Conservation (phyloP, 2,329 filamentous ascomycete genomes). For the Ophiocordyceps camponoti-saundersi region DNA sequence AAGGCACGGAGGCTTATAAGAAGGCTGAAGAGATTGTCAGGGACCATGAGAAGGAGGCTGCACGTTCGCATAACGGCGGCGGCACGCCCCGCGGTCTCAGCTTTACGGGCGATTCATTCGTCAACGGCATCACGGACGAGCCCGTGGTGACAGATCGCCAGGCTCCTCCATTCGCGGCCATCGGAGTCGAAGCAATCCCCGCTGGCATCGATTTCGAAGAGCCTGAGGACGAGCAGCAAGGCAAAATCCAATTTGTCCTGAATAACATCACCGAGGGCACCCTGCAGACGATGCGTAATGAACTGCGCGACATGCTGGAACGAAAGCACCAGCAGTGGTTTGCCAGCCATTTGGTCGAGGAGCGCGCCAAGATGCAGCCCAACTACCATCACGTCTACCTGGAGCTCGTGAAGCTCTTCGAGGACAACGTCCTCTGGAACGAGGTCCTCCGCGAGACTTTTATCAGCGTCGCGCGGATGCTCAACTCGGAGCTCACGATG, state of each 20-base stretch:
- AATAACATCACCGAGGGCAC: slow-evolving; percentile 94
- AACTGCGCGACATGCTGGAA: slow-evolving; percentile 63
- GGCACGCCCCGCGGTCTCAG: slow-evolving; percentile 17
- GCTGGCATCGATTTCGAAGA: slow-evolving; percentile 55
- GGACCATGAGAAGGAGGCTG: slow-evolving; percentile 44
- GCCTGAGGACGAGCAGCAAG: slow-evolving; percentile 69
- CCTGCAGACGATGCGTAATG: slow-evolving; percentile 64
- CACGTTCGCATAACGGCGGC: slow-evolving; percentile 36
- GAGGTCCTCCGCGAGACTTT: slow-evolving; percentile 93
- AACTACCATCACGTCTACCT: slow-evolving; percentile 93
- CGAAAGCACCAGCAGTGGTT: slow-evolving; percentile 90
- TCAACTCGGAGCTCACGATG: slow-evolving; percentile 80
- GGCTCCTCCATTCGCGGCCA: slow-evolving; percentile 56
- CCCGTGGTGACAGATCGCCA: slow-evolving; percentile 38
- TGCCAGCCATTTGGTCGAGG: slow-evolving; percentile 82
- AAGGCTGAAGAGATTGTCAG: slow-evolving; percentile 69
- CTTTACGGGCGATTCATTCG: slow-evolving; percentile 30
- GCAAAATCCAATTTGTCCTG: slow-evolving; percentile 86
- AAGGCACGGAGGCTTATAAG: slow-evolving; percentile 68
- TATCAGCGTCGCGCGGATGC: slow-evolving; percentile 64
- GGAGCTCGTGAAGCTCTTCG: slow-evolving; percentile 69
- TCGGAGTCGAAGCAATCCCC: slow-evolving; percentile 57
- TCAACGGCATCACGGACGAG: slow-evolving; percentile 58
- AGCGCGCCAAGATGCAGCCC: slow-evolving; percentile 90
- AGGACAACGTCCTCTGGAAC: slow-evolving; percentile 62